phyloP scores from a whole-genome alignment of 257 asterid genomes.

The Ajuga chamaepitys region DNA sequence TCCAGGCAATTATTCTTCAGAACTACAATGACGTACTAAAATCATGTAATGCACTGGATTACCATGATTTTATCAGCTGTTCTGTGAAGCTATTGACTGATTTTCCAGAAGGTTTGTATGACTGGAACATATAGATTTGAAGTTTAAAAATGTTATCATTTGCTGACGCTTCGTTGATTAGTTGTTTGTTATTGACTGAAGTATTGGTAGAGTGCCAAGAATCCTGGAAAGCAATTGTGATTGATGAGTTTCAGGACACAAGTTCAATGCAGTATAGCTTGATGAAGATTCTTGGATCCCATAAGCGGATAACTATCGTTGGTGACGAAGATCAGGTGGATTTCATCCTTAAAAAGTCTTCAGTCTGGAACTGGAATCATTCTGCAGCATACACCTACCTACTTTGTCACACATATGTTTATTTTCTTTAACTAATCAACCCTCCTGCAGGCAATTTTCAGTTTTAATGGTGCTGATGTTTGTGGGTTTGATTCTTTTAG shows the following conservation, averaged over 20 bases:
- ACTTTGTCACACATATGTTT: not conserved
- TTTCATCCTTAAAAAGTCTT: conserved; percentile 14
- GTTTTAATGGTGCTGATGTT: conserved; percentile 91
- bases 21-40: conserved; percentile 62
- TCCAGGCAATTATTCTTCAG: conserved; percentile 78
- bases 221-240: conserved; percentile 77
- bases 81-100: conserved; percentile 75
- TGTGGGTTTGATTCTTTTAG: conserved; percentile 93
- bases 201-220: conserved; percentile 69
- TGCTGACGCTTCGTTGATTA: conserved; percentile 16
- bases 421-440: not conserved
- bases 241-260: conserved; percentile 98
- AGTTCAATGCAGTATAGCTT: conserved; percentile 85
- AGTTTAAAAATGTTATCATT: conserved; percentile 5
- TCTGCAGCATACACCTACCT: conserved; percentile 11
- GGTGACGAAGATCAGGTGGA: conserved; percentile 98
- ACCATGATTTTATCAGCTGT: conserved; percentile 84
- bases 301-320: conserved; percentile 73
- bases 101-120: conserved; percentile 79
- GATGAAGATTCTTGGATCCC: conserved; percentile 67
- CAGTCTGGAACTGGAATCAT: conserved; percentile 9
- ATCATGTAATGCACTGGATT: conserved; percentile 93
- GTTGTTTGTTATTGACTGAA: conserved; percentile 27
- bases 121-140: conserved; percentile 3
- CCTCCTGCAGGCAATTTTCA: conserved; percentile 74